Evolutionary conservation across 2,329 filamentous ascomycete species (phyloP), one percentile per base, ranked within the genome.

Genomic region (Apiospora kogelbergensis): DNA sequence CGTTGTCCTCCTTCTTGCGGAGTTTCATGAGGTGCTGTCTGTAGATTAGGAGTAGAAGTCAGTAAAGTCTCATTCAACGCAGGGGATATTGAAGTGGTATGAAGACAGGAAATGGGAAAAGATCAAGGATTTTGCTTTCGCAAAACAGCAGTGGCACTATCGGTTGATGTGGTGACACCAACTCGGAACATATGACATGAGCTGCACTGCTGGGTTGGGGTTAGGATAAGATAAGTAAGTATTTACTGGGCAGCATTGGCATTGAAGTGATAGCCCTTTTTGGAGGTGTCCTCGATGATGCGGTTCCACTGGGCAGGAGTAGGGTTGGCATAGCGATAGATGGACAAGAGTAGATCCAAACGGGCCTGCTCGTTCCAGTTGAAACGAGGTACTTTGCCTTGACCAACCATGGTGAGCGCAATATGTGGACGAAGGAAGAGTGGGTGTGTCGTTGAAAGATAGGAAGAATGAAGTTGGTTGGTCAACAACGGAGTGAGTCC

Each of bases 11-110:
- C 11, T 75, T 74, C 65, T 76, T 72, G 33, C 73, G 71, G 46
- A 85, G 78, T 72, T 84, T 85, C 71, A 83, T 81, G 9, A 85
- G 79, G 42, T 85, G 83, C 73, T 85, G 83, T 63, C 83, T 85
- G 65, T 67, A 67, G 48, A 46, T 20, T 26, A 17, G 7, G 2
- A 30, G n/a, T n/a, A 30, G 41, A 68, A 74, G 37, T 45, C 66
- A 60, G 48, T 24, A n/a, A 15, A 63, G 1, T 6, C 68, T 73
- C 41, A 67, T 4, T 42, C 40, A 42, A 65, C 48, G 41, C 6
- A 17, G 3, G 15, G 46, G 24, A 53, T n/a, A 1, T 20, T 63
- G 65, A 65, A 6, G n/a, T n/a, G n/a, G n/a, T n/a, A n/a, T n/a
- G n/a, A n/a, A n/a, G n/a, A n/a, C n/a, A n/a, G n/a, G n/a, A n/a